Evolutionary conservation across 2,329 filamentous ascomycete genomes (phyloP).

Genomic region (Parastagonospora nodorum): DNA sequence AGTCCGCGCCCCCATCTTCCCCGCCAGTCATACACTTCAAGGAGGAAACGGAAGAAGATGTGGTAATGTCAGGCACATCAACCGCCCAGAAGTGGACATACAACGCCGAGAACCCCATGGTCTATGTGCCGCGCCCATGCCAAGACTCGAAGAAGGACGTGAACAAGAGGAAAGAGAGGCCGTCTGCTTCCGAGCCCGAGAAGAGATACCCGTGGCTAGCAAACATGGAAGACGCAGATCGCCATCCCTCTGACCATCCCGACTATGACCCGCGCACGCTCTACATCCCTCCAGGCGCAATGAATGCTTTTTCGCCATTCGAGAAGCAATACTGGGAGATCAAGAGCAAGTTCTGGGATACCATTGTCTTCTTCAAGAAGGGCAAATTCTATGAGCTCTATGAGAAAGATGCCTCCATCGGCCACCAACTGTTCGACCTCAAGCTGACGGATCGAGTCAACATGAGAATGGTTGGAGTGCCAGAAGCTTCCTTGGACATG

Average conservation of each 20-base stretch:
- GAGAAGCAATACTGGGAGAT: conserved; percentile 99
- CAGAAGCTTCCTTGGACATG: conserved; percentile 90
- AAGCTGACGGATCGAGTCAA: conserved; percentile 98
- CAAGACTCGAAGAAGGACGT: conserved; percentile 38
- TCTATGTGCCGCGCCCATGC: conserved; percentile 54
- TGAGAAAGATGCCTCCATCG: conserved; percentile 95
- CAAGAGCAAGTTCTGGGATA: conserved; percentile 97
- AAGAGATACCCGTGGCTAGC: conserved; percentile 90
- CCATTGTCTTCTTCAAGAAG: conserved; percentile 99
- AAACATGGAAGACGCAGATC: conserved; percentile 81
- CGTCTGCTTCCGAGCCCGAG: conserved; percentile 80
- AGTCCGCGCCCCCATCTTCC: conserved; percentile 53
- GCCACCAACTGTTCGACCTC: conserved; percentile 94
- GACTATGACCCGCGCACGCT: conserved; percentile 91
- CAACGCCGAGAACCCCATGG: conserved; percentile 64
- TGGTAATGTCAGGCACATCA: conserved; percentile 63
- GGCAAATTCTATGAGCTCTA: conserved; percentile 99
- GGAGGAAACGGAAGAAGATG: conserved; percentile 58
- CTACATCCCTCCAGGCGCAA: conserved; percentile 83
- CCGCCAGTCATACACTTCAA: conserved; percentile 44
- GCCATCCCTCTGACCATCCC: conserved; percentile 75
- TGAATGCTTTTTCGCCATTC: conserved; percentile 85
- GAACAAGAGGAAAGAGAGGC: conserved; percentile 61
- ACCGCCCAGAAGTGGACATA: conserved; percentile 84
- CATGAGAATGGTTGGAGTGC: conserved; percentile 99